phyloP scores from a whole-genome alignment of 1,284 basidiomycete genomes.

The Ganoderma leucocontextum region DNA sequence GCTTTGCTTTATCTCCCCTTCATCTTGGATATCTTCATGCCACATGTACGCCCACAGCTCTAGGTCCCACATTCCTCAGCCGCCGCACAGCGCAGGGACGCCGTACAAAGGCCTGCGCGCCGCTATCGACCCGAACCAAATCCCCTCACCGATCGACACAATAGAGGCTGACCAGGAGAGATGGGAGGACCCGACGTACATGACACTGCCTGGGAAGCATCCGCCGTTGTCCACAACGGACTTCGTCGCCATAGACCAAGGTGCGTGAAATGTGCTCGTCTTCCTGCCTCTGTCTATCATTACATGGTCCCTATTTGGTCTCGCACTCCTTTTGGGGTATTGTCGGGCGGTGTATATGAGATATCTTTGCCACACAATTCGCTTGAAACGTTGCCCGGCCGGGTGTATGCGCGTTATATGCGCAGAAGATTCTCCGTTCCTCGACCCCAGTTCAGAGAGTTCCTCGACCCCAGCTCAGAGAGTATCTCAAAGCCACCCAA shows the following conservation, averaged over 20 bases:
- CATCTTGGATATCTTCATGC: conserved; percentile 16
- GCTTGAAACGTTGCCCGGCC: too few species aligned
- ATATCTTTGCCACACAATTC: too few species aligned
- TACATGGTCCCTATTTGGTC: too few species aligned
- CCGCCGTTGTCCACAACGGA: conserved; percentile 90
- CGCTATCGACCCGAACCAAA: conserved; percentile 89
- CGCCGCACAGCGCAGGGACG: conserved; percentile 82
- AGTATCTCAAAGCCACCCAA: too few species aligned
- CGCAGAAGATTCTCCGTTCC: too few species aligned
- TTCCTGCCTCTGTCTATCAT: too few species aligned
- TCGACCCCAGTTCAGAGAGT: too few species aligned
- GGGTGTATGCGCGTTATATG: too few species aligned
- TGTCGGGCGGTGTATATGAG: too few species aligned
- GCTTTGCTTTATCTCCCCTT: background rate
- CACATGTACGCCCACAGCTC: conserved; percentile 38
- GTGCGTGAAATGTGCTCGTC: conserved; percentile 49
- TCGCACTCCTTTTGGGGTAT: too few species aligned
- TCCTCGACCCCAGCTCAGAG: too few species aligned
- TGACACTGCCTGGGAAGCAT: conserved; percentile 79
- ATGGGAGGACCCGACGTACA: conserved; percentile 84
- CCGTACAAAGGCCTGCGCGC: conserved; percentile 78
- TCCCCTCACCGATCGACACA: conserved; percentile 90
- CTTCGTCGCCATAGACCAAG: conserved; percentile 92
- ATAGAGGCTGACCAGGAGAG: conserved; percentile 85
- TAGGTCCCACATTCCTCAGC: conserved; percentile 71